Percentiles rank a stretch among this genome's conserved stretches.
These are phyloP conservation scores for Glycine latifolia DNA, from an alignment of 306 rosid genomes.

Conservation along the genomic window DNA sequence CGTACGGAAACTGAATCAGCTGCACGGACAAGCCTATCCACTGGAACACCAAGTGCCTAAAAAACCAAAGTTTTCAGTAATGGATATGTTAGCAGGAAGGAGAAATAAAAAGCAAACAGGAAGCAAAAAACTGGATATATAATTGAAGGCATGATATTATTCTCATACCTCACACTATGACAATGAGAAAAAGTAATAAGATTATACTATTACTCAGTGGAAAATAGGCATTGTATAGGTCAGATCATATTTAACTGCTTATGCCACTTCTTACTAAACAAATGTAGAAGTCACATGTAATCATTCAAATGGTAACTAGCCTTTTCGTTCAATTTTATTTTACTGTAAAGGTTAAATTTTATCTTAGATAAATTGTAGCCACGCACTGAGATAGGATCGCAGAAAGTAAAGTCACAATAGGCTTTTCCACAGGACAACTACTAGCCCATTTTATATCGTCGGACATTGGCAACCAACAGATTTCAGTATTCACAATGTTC, in stretches of 20 bases:
- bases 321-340: not conserved
- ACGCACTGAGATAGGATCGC: not conserved
- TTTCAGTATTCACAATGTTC: not conserved
- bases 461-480: slow-evolving; percentile 22
- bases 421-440: not conserved
- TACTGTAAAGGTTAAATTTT: too few relatives aligned
- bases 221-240: slow-evolving; percentile 6
- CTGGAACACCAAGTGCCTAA: slow-evolving; percentile 96
- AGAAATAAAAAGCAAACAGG: not conserved
- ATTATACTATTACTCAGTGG: not conserved
- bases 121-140: slow-evolving; percentile 15
- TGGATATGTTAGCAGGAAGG: not conserved
- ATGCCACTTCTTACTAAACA: slow-evolving; percentile 13
- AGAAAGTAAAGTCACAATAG: not conserved
- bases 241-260: not conserved
- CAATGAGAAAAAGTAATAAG: slow-evolving; percentile 1
- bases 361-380: not conserved
- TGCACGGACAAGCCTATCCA: slow-evolving; percentile 81
- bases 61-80: slow-evolving; percentile 35
- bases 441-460: not conserved
- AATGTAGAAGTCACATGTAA: not conserved
- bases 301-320: slow-evolving; percentile 14
- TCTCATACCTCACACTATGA: not conserved
- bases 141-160: slow-evolving; percentile 4
- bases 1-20: slow-evolving; percentile 85